Conservation (phyloP, 106 monocot genomes). For the Agapanthus africanus region DNA sequence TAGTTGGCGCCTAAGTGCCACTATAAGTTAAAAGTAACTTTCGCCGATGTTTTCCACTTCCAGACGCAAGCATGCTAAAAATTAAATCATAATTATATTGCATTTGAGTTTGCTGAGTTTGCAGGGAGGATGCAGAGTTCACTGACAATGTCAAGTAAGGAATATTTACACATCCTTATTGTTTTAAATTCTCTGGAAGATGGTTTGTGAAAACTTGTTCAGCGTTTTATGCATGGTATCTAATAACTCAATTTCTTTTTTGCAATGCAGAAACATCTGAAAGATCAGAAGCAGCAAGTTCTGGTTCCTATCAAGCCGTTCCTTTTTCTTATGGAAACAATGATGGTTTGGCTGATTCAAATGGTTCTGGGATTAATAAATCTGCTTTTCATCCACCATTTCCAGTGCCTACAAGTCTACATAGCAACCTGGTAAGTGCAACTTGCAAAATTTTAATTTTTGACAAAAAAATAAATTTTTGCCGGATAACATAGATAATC, state of each 20-base stretch:
- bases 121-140: conserved; percentile 66
- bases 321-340: conserved; percentile 57
- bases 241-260: conserved; percentile 12
- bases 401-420: conserved; percentile 56
- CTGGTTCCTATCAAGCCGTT: conserved; percentile 60
- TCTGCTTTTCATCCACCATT: conserved; percentile 70
- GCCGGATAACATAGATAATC: conserved; percentile 17
- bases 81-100: conserved; percentile 12
- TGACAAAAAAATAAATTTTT: conserved; percentile 8
- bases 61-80: conserved; percentile 2
- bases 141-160: conserved; percentile 59
- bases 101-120: conserved; percentile 43
- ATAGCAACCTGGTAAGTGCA: conserved; percentile 68
- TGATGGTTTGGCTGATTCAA: conserved; percentile 9
- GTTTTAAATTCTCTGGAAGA: not conserved
- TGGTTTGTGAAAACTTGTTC: not conserved
- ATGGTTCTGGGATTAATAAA: conserved; percentile 21
- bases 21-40: not conserved
- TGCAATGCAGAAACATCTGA: conserved; percentile 29
- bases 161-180: conserved; percentile 15
- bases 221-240: not conserved
- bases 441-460: not conserved
- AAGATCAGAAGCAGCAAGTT: conserved; percentile 12
- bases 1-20: not conserved
- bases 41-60: not conserved